Base-by-base conservation (phyloP, 2,329 filamentous ascomycete genomes). In the Neocatenulostroma microsporum region DNA sequence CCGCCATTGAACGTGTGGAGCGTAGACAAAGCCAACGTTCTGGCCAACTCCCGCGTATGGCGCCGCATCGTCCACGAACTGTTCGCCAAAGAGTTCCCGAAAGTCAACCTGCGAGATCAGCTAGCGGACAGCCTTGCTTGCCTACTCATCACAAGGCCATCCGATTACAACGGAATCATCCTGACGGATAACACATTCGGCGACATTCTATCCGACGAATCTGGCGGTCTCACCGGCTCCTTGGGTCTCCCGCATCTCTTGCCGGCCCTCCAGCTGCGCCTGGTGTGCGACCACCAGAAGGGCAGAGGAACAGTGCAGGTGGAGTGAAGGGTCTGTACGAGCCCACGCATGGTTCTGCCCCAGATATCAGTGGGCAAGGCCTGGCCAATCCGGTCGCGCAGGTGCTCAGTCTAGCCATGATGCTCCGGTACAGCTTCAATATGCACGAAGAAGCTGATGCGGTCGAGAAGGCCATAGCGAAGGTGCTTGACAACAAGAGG, bases 1-100 rank as follows among this genome's bases (percentile, higher is more conserved):
- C 48, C 52, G 7, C 62, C 66, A 10, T 56, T 62, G 1, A 50
- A 61, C 2, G 69, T 72, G 2, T 68, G 62, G 60, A 68, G 63
- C 39, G 62, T 61, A 1, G 70, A 74, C 52, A 73, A 74, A 52
- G 69, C 68, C 28, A 73, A 73, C 41, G 69, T 73, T 8, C 61
- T 74, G 7, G 70, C 70, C 1, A 70, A 60, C 31, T 63, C 65
- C 3, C 56, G 70, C 2, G 62, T 73, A 3, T 73, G 70, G 70
- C 53, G 70, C 3, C 53, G 60, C 10, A 62, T 64, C 3, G 66
- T 65, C 0, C 52, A 57, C 10, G 55, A 67, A 4, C 46, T 63
- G 2, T 66, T 69, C 28, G 54, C 58, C 17, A 55, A 50, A 9
- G 66, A 69, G 37, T 68, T 69, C 21, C 60, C 64, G 0, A 58